Percentiles rank a stretch among this genome's conserved stretches.
phyloP scores from a whole-genome alignment of 2,329 filamentous ascomycete genomes.

The Aureobasidium zeae region DNA sequence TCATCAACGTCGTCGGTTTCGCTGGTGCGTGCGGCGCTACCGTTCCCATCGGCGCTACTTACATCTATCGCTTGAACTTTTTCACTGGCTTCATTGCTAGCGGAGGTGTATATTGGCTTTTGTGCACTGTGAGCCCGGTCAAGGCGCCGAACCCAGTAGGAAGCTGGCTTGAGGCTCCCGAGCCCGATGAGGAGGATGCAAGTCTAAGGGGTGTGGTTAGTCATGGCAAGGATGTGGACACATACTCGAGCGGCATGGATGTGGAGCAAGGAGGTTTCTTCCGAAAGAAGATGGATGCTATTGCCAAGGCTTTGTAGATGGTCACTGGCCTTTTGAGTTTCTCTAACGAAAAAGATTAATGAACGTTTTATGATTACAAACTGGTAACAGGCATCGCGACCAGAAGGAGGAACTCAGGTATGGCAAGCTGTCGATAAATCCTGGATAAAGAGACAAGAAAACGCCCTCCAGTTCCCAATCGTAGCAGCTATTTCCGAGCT shows the following conservation, averaged over 20 bases:
- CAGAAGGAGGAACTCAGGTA: too few relatives aligned
- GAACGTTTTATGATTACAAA: too few relatives aligned
- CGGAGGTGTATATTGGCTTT: conserved; percentile 53
- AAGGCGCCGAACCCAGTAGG: conserved; percentile 58
- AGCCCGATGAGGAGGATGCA: conserved; percentile 34
- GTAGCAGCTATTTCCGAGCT: too few relatives aligned
- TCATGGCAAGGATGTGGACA: conserved; percentile 1
- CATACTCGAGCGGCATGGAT: conserved; percentile 17
- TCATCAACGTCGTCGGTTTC: conserved; percentile 89
- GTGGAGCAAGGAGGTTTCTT: conserved; percentile 10
- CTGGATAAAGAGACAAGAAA: too few relatives aligned
- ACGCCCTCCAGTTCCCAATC: too few relatives aligned
- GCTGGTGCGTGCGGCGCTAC: conserved; percentile 63
- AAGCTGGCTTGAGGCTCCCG: conserved; percentile 66
- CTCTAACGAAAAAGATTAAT: too few relatives aligned
- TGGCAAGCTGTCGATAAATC: too few relatives aligned
- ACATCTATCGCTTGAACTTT: conserved; percentile 87
- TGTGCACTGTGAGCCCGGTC: conserved; percentile 62
- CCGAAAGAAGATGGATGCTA: conserved; percentile 12
- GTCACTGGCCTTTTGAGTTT: too few relatives aligned
- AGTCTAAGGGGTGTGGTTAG: conserved; percentile 4
- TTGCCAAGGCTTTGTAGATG: conserved; percentile 1
- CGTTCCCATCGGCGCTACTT: conserved; percentile 70
- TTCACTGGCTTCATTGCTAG: conserved; percentile 75
- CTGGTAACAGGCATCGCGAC: too few relatives aligned